Evolutionary conservation across 225 moss, liverwort and hornwort species (phyloP), one percentile per base, ranked within the genome.

Genomic region (Neckera pumila): DNA sequence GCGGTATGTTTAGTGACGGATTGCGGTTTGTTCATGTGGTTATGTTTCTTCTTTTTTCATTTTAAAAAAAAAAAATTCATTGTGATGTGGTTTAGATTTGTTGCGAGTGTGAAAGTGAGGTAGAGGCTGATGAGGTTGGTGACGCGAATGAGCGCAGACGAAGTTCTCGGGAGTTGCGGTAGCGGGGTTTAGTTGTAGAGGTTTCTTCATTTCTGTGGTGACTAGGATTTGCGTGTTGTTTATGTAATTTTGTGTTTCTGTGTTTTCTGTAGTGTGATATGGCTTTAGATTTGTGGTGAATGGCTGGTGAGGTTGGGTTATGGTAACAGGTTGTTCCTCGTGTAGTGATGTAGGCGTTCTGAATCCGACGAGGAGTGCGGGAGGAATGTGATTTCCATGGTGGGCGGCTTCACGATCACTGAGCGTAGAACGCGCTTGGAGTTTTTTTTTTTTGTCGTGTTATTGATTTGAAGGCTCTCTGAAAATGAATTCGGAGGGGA

Each of bases 401-500:
- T 85, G 60, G 25, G 76, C 26, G 43, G 12, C 62, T 70, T 63
- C 27, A 79, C 58, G 86, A 85, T 85, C 60, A 59, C 57, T 30
- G 62, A 63, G 82, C 57, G n/a, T 62, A 64, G 85, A 82, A 70
- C 15, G 56, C 78, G 27, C 42, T 60, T 86, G 63, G 83, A 80
- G 15, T 2, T 4, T 0, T 6, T 25, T 7, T 69, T 72, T 49
- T 84, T 80, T 2, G 61, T 85, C 58, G 64, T 75, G 65, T 51
- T 31, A 58, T 77, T 79, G 74, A n/a, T 83, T 75, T 89, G n/a
- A 89, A 82, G 76, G 60, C 67, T 72, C 65, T 89, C 47, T 87
- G 85, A 82, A 60, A 85, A 93, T 93, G 93, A 89, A 75, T 79
- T 79, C 82, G 84, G 90, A 85, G 87, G 88, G 43, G 10, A 85